A percentile compares a stretch with the other conserved stretches of the same genome.
Evolutionary conservation across 2,329 filamentous ascomycete species (phyloP).

Genomic region (Trichoderma guizhouense): DNA sequence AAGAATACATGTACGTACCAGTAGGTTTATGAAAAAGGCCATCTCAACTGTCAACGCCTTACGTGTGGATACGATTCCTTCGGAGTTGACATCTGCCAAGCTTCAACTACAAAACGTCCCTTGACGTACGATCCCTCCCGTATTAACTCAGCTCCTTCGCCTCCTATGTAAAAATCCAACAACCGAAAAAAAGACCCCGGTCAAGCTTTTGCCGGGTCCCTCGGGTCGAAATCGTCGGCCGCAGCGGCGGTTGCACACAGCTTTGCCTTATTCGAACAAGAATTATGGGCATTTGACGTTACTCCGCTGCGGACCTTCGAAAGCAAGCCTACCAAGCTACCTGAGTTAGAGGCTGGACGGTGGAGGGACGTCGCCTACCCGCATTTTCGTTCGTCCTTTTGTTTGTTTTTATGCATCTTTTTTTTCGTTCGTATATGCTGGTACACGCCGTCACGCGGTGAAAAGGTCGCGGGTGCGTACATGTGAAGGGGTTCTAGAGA

Average conservation of each 20-base stretch:
- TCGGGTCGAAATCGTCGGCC: constrained; percentile 10
- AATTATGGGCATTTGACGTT: constrained; percentile 1
- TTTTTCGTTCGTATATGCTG: constrained; percentile 7
- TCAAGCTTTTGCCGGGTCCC: background rate
- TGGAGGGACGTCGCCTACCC: background rate
- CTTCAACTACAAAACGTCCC: background rate
- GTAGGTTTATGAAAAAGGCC: background rate
- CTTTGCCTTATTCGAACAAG: background rate
- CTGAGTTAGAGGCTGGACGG: background rate
- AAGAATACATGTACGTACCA: background rate
- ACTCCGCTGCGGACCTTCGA: constrained; percentile 1
- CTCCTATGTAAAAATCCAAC: background rate
- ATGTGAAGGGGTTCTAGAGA: background rate
- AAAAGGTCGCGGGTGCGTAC: background rate
- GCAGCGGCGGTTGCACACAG: constrained; percentile 3
- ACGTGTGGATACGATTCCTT: background rate
- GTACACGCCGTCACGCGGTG: background rate
- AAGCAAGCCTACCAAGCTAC: background rate
- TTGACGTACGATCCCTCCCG: background rate
- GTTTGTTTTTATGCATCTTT: background rate
- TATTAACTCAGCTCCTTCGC: background rate
- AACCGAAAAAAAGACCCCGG: background rate
- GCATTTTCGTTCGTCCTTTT: background rate
- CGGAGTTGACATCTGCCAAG: background rate
- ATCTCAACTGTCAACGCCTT: background rate